Evolutionary conservation across 1,284 basidiomycete species (phyloP).

Genomic region (Melampsora americana): DNA sequence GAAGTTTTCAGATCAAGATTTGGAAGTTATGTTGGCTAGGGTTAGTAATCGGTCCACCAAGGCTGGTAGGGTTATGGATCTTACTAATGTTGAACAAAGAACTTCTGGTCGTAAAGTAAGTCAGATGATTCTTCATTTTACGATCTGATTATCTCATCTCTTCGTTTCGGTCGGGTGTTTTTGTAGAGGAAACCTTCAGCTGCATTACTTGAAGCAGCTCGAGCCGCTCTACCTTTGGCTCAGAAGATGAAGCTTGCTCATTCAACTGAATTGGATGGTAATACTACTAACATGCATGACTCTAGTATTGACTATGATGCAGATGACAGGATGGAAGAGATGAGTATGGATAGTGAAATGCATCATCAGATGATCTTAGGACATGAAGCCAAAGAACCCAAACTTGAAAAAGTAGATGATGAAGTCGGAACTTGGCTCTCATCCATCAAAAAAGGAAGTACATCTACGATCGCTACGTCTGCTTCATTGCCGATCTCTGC

Average conservation of each 20-base stretch:
- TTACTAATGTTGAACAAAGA: conserved; percentile 38
- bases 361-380: background rate
- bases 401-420: background rate
- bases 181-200: conserved; percentile 42
- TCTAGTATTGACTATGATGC: conserved; percentile 34
- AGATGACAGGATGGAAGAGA: conserved; percentile 31
- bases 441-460: background rate
- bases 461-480: background rate
- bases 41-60: conserved; percentile 43
- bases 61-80: conserved; percentile 37
- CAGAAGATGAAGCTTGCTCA: conserved; percentile 42
- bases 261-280: background rate
- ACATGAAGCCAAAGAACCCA: background rate
- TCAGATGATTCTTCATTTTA: background rate
- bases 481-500: background rate
- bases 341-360: conserved; percentile 30
- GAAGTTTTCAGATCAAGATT: conserved; percentile 75
- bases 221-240: conserved; percentile 33
- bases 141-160: background rate
- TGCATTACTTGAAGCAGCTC: conserved; percentile 39
- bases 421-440: background rate
- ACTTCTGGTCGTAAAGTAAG: conserved; percentile 42
- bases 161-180: background rate
- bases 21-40: conserved; percentile 53
- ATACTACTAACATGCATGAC: conserved; percentile 23